Evolutionary conservation across 495 filamentous ascomycete species (phyloP), one percentile per base, ranked within the genome.

Genomic region (Hyaloscypha bicolor): DNA sequence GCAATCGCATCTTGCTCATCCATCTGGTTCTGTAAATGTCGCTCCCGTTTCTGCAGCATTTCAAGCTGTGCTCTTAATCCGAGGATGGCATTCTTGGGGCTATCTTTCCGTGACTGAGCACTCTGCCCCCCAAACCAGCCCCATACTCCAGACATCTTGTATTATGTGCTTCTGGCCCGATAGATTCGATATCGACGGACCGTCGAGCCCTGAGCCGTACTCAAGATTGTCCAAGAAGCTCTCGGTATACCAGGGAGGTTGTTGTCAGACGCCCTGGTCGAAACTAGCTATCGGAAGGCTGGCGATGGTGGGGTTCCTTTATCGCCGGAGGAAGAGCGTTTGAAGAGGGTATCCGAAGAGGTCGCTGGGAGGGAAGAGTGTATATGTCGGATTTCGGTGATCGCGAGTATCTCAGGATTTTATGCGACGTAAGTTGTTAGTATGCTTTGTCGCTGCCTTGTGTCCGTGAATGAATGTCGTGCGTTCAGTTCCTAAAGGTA

Each of bases 11-110:
- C 95, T 76, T 99, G 95, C 78, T 98, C 93, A 19, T 89, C 88
- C 80, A 97, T 96, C 81, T 95, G 93, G 68, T 85, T 88, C 77
- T 94, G 91, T 55, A 97, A 81, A 75, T 98, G 93, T 75, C 85
- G 90, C 81, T 99, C 93, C 55, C 96, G 85, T 86, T 99, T 99
- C 79, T 96, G 92, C 69, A 99, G 85, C 94, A 97, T 97, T 69
- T 97, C 93, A 31, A 98, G 84, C 84, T 97, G 94, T 72, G 88
- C 83, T 65, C 95, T 90, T 71, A 99, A 82, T 69, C 85, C 84
- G 53, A 99, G 85, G 70, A 99, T 99, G 66, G 96, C 95, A 82
- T 97, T 93, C 86, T 99, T 99, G 52, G 95, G 92, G 68, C 88
- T 90, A 78, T 97, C 93, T 80, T 94, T 96, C 78, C 88, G 88